These are phyloP conservation scores for Murraya koenigii DNA, from an alignment of 345 rosid species.

Conservation along the genomic window DNA sequence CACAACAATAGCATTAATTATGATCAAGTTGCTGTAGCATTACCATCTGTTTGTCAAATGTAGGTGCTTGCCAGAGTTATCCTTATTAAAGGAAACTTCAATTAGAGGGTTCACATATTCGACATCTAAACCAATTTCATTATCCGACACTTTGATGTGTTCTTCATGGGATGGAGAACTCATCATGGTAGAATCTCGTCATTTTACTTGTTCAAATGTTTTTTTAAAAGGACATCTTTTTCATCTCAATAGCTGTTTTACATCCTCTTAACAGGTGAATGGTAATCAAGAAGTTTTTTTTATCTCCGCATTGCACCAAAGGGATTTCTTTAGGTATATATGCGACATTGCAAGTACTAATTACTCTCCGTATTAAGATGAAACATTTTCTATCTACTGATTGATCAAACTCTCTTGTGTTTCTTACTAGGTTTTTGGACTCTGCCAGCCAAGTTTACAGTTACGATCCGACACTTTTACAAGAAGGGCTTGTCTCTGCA, in stretches of 20 bases:
- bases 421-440: conserved; percentile 50
- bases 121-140: conserved; percentile 42
- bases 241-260: background rate
- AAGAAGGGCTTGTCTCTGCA: conserved; percentile 34
- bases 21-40: background rate
- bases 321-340: conserved; percentile 54
- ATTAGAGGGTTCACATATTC: conserved; percentile 62
- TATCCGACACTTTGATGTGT: conserved; percentile 50
- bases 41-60: conserved; percentile 2
- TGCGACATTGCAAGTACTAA: background rate
- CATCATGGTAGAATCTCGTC: conserved; percentile 49
- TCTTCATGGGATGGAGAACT: conserved; percentile 71
- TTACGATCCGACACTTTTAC: conserved; percentile 36
- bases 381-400: background rate
- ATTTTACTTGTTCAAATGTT: conserved; percentile 3
- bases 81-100: conserved; percentile 56
- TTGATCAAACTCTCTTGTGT: background rate
- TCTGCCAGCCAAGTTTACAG: conserved; percentile 52
- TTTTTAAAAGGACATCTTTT: background rate
- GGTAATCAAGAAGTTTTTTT: conserved; percentile 68
- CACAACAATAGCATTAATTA: background rate
- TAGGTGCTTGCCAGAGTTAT: conserved; percentile 81
- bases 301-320: conserved; percentile 55
- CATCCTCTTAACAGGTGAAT: conserved; percentile 49
- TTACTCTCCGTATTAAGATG: background rate